These are phyloP conservation scores for Malassezia restricta DNA, from an alignment of 1,284 basidiomycete species.

Conservation along the genomic window DNA sequence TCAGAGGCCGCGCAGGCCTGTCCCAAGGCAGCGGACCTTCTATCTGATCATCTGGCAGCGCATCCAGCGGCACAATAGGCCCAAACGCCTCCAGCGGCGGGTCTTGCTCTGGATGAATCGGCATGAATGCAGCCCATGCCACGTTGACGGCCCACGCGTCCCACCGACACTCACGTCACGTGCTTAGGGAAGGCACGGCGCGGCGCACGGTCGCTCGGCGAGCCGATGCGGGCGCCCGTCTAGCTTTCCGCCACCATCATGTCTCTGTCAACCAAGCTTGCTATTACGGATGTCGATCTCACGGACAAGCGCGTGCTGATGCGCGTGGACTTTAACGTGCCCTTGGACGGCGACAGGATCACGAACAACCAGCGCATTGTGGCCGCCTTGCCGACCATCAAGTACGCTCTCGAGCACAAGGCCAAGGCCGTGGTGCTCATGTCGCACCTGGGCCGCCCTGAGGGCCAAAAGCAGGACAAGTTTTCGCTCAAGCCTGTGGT, in stretches of 20 bases:
- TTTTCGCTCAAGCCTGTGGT: conserved; percentile 81
- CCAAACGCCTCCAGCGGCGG: conserved; percentile 9
- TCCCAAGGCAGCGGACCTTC: conserved; percentile 4
- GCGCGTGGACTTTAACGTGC: conserved; percentile 89
- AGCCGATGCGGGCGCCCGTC: no score
- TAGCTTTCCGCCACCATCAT: conserved; percentile 49
- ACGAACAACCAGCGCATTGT: conserved; percentile 92
- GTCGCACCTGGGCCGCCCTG: conserved; percentile 95
- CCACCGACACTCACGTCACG: not conserved
- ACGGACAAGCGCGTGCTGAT: conserved; percentile 66
- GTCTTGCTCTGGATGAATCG: not conserved
- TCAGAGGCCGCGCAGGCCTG: not conserved
- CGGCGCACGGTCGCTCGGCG: not conserved
- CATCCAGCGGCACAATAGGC: not conserved
- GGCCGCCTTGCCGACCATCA: conserved; percentile 87
- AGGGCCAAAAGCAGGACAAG: conserved; percentile 77
- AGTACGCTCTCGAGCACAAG: conserved; percentile 79
- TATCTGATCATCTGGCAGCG: conserved; percentile 1
- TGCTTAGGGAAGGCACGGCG: not conserved
- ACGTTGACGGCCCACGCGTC: not conserved
- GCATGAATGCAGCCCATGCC: not conserved
- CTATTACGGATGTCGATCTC: conserved; percentile 79
- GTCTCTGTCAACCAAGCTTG: conserved; percentile 74
- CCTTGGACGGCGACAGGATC: conserved; percentile 68
- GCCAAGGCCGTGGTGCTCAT: conserved; percentile 79